Conservation (phyloP, 2,329 filamentous ascomycete genomes). For the Verticillium zaregamsianum region DNA sequence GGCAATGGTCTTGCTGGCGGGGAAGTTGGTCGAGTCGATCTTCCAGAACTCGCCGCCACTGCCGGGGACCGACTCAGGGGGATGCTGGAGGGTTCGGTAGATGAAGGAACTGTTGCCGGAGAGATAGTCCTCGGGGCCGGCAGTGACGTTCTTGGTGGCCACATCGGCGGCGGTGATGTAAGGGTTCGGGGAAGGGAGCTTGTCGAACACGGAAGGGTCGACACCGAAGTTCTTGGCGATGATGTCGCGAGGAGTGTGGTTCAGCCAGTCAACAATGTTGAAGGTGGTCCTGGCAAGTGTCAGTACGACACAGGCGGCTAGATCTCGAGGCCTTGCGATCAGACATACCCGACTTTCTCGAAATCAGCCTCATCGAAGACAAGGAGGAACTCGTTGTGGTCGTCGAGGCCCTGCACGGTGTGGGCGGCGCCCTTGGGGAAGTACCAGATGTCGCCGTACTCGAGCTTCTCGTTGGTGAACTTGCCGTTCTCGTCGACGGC, state of each 20-base stretch:
- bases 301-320: background rate
- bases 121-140: slow-evolving; percentile 29
- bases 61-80: slow-evolving; percentile 53
- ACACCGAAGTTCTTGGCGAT: slow-evolving; percentile 68
- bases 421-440: slow-evolving; percentile 64
- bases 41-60: slow-evolving; percentile 59
- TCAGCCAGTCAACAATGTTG: slow-evolving; percentile 67
- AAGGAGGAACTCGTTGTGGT: slow-evolving; percentile 64
- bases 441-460: slow-evolving; percentile 64
- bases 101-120: slow-evolving; percentile 58
- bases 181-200: slow-evolving; percentile 46
- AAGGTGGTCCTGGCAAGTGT: slow-evolving; percentile 55
- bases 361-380: slow-evolving; percentile 66
- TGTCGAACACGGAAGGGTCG: slow-evolving; percentile 53
- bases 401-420: slow-evolving; percentile 59
- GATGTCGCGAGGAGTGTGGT: slow-evolving; percentile 58
- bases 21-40: slow-evolving; percentile 65
- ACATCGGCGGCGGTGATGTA: slow-evolving; percentile 58
- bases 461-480: slow-evolving; percentile 50
- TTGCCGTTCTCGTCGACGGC: slow-evolving; percentile 59
- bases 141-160: slow-evolving; percentile 40
- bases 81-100: slow-evolving; percentile 54
- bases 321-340: background rate
- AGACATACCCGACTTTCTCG: slow-evolving; percentile 52
- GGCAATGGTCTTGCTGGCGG: slow-evolving; percentile 60